These are phyloP conservation scores for Paecilomyces sp. DNA, from an alignment of 2,329 filamentous ascomycete species.

Conservation along the genomic window DNA sequence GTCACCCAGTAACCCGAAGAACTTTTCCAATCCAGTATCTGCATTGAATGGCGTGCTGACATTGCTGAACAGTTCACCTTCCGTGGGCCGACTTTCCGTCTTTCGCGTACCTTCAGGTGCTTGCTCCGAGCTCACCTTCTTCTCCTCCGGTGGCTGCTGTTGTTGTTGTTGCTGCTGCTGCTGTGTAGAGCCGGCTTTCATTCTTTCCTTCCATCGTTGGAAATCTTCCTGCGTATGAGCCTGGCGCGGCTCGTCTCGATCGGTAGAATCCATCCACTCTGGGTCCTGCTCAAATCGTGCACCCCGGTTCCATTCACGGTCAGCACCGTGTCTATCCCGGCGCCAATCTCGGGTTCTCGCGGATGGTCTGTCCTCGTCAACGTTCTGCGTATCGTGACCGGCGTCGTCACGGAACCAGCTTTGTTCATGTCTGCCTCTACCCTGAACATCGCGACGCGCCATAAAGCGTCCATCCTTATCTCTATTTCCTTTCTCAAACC, in stretches of 20 bases:
- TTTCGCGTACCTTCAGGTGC: conserved; percentile 19
- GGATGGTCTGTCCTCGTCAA: conserved; percentile 36
- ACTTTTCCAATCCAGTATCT: conserved; percentile 66
- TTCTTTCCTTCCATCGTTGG: conserved; percentile 86
- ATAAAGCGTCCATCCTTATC: conserved; percentile 48
- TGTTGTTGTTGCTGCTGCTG: conserved; percentile 15
- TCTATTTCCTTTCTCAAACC: conserved; percentile 42
- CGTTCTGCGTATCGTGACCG: conserved; percentile 27
- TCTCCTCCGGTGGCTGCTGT: conserved; percentile 28
- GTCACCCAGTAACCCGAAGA: conserved; percentile 59
- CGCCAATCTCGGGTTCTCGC: conserved; percentile 62
- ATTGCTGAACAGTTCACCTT: conserved; percentile 46
- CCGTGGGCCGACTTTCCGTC: conserved; percentile 32
- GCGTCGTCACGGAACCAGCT: conserved; percentile 63
- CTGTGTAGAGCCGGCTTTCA: conserved; percentile 60
- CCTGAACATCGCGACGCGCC: conserved; percentile 57
- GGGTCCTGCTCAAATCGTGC: conserved; percentile 67
- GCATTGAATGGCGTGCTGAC: conserved; percentile 55
- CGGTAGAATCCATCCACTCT: conserved; percentile 78
- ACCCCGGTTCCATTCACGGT: conserved; percentile 49
- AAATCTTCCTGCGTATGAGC: conserved; percentile 84
- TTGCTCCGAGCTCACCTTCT: conserved; percentile 31
- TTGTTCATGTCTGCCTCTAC: conserved; percentile 59
- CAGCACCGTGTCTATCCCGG: conserved; percentile 36
- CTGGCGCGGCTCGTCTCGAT: conserved; percentile 59